Evolutionary conservation across 768 basidiomycete genomes (phyloP).

Genomic region (Lentinula raphanica): DNA sequence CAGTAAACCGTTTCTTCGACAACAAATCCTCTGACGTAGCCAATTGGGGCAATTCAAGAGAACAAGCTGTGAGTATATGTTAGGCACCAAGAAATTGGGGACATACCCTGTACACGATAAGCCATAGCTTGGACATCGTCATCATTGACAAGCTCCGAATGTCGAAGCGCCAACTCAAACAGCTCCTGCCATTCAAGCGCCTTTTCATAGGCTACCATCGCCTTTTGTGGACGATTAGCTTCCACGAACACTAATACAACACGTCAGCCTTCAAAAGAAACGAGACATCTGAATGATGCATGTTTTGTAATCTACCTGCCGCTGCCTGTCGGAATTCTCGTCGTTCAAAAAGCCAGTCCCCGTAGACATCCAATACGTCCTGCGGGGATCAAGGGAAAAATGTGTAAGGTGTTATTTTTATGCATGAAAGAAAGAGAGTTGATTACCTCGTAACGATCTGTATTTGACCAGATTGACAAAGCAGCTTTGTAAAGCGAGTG

Average conservation of each 20-base stretch:
- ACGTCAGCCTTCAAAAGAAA: constrained; percentile 6
- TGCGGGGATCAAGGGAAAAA: constrained; percentile 26
- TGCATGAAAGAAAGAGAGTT: neutral
- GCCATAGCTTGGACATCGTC: constrained; percentile 63
- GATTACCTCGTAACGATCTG: constrained; percentile 57
- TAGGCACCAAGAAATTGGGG: neutral
- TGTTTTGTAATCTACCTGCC: constrained; percentile 48
- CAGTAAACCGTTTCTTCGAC: constrained; percentile 72
- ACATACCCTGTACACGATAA: constrained; percentile 75
- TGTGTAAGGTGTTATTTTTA: too few species aligned
- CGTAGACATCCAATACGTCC: constrained; percentile 71
- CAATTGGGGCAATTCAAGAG: neutral
- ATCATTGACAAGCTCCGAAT: constrained; percentile 32
- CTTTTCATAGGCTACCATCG: constrained; percentile 85
- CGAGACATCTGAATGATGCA: constrained; percentile 1
- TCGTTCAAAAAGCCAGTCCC: constrained; percentile 82
- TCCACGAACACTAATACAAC: constrained; percentile 61
- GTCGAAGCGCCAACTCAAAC: constrained; percentile 67
- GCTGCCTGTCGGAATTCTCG: constrained; percentile 83
- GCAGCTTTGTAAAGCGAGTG: constrained; percentile 75
- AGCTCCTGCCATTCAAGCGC: constrained; percentile 88
- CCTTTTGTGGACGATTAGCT: constrained; percentile 58
- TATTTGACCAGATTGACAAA: constrained; percentile 66
- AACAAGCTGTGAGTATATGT: neutral
- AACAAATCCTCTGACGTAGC: constrained; percentile 63